Conservation (phyloP, 192 early-diverging fungal species). For the Oehlia diaphana region DNA sequence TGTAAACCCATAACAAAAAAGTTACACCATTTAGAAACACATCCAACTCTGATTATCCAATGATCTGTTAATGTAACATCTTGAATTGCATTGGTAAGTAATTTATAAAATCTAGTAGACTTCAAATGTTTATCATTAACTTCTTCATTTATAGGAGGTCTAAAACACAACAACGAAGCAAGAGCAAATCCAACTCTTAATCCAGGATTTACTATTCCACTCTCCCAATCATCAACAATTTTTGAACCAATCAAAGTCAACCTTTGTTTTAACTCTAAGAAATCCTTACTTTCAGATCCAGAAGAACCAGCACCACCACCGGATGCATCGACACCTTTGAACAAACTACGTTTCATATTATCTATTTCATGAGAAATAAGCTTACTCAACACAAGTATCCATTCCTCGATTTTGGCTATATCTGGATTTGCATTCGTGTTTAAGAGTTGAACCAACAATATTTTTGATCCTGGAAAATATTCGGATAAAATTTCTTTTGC, state of each 20-base stretch:
- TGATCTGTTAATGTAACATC: constrained; percentile 56
- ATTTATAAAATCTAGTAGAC: constrained; percentile 43
- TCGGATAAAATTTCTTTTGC: constrained; percentile 42
- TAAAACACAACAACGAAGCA: constrained; percentile 30
- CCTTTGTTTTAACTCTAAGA: constrained; percentile 28
- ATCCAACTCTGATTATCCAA: constrained; percentile 45
- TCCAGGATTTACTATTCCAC: constrained; percentile 50
- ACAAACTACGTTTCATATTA: constrained; percentile 53
- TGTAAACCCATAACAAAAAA: constrained; percentile 44
- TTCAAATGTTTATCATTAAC: constrained; percentile 16
- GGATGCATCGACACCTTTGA: constrained; percentile 38
- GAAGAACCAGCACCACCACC: not conserved
- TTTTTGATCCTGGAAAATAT: constrained; percentile 39
- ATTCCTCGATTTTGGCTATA: constrained; percentile 30
- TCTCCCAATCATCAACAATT: constrained; percentile 50
- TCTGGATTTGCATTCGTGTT: constrained; percentile 19
- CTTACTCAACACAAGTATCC: constrained; percentile 40
- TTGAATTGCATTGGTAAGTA: constrained; percentile 47
- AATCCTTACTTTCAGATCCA: not conserved
- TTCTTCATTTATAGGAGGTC: not conserved
- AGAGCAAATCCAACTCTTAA: constrained; percentile 51
- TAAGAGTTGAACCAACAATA: constrained; percentile 31
- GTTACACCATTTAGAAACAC: constrained; percentile 44
- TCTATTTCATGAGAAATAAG: constrained; percentile 52
- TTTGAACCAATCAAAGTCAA: constrained; percentile 31